These are phyloP conservation scores for Wickerhamiella parazyma DNA, from an alignment of 805 yeast species.

Conservation along the genomic window DNA sequence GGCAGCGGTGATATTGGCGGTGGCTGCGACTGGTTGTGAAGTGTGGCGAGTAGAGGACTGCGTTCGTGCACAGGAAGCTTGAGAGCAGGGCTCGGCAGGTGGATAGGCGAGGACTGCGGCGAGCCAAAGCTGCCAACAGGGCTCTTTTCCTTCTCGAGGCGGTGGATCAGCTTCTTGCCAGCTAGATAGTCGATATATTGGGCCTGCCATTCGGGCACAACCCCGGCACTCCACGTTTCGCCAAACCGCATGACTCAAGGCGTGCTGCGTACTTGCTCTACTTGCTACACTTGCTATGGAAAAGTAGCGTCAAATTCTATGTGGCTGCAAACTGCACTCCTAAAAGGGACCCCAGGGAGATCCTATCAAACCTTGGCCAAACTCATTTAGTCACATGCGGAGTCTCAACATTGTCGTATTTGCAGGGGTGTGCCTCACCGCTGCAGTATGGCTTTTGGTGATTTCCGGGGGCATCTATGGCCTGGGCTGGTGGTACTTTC, in stretches of 20 bases:
- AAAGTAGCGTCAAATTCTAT: no score
- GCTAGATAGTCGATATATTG: slow-evolving; percentile 31
- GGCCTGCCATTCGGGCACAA: slow-evolving; percentile 33
- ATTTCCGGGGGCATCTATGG: slow-evolving; percentile 4
- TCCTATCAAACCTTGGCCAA: no score
- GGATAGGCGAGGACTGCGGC: slow-evolving; percentile 4
- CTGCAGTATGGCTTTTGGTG: slow-evolving; percentile 2
- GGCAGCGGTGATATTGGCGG: neutral
- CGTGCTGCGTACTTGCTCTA: no score
- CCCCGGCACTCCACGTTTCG: slow-evolving; percentile 9
- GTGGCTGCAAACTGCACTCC: no score
- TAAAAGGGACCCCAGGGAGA: no score
- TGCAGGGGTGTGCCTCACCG: slow-evolving; percentile 7
- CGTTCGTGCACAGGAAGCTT: slow-evolving; percentile 9
- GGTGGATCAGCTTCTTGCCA: slow-evolving; percentile 42
- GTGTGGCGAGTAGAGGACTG: slow-evolving; percentile 11
- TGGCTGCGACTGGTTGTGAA: neutral
- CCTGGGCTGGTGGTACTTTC: slow-evolving; percentile 8
- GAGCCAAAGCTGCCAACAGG: slow-evolving; percentile 1
- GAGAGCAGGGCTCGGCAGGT: slow-evolving; percentile 21
- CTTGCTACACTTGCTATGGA: no score
- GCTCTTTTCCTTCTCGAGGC: slow-evolving; percentile 19
- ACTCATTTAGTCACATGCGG: neutral
- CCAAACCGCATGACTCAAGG: slow-evolving; percentile 8
- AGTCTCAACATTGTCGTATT: slow-evolving; percentile 3